Base-by-base conservation (phyloP, 371 early-diverging fungal genomes). In the Mucor racemosus region DNA sequence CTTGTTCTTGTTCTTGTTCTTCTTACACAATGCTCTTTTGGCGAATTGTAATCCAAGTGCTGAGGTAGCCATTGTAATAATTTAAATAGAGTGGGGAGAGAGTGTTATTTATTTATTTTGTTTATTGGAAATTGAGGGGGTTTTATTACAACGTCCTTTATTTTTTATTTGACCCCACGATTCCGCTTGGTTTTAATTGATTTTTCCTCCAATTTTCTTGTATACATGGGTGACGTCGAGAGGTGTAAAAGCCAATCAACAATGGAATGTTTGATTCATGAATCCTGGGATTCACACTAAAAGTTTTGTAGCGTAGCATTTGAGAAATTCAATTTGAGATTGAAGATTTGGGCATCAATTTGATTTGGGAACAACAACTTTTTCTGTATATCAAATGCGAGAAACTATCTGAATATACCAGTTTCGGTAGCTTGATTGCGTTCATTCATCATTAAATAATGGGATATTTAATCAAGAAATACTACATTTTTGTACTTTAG, bases 1-100 rank as follows among this genome's bases (percentile, higher is more conserved):
- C n/a, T n/a, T n/a, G n/a, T n/a, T 57, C 41, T 57, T 34, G 17
- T 26, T 33, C 15, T 48, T 58, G 7, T 36, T 21, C 31, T 60
- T 39, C 78, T 77, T 80, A 83, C 84, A 71, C 74, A 80, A 67
- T 58, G 81, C 79, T 65, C 79, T 76, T 71, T 79, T 79, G 44
- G 84, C 84, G 58, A 79, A 62, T 50, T 80, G 76, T 71, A 83
- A 76, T 73, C 84, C 84, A 68, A 83, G 75, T 71, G 77, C 76
- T 64, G 80, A 72, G 66, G 77, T 73, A 70, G 75, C 76, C 72
- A 58, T 69, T 65, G 57, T 65, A 63, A 53, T 66, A 56, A 62
- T 56, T 64, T 59, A 38, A 59, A 58, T 71, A 79, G 80, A 80
- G 80, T 77, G 67, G 78, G 80, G 80, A 76, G 77, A 62, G 35